A percentile compares a stretch with the other conserved stretches of the same genome.
These are phyloP conservation scores for Backusella circina DNA, from an alignment of 192 early-diverging fungal species.

Conservation along the genomic window DNA sequence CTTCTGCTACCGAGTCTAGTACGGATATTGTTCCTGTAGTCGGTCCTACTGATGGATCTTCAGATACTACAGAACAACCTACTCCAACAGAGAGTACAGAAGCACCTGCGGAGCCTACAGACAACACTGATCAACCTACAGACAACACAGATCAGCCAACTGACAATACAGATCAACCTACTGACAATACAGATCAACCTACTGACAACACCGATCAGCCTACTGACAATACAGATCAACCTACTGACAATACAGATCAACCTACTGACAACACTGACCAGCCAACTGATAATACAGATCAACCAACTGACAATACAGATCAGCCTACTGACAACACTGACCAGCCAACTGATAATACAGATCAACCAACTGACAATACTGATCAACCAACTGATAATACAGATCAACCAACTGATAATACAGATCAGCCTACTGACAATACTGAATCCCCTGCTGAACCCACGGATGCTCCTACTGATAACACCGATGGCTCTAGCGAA, in stretches of 20 bases:
- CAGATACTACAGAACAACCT: neutral
- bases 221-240: neutral
- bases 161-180: neutral
- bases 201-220: neutral
- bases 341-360: neutral
- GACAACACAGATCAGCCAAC: neutral
- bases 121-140: neutral
- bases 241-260: neutral
- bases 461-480: neutral
- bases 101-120: neutral
- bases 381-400: neutral
- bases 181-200: neutral
- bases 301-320: neutral
- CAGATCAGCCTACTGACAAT: neutral
- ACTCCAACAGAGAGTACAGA: neutral
- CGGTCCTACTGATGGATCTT: neutral
- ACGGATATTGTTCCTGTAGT: neutral
- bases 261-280: neutral
- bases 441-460: neutral
- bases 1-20: neutral
- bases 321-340: neutral
- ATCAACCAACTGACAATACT: neutral
- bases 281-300: neutral
- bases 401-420: neutral
- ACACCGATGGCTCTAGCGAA: neutral